These are phyloP conservation scores for Boletus huronensis DNA, from an alignment of 768 basidiomycete species.

Conservation along the genomic window DNA sequence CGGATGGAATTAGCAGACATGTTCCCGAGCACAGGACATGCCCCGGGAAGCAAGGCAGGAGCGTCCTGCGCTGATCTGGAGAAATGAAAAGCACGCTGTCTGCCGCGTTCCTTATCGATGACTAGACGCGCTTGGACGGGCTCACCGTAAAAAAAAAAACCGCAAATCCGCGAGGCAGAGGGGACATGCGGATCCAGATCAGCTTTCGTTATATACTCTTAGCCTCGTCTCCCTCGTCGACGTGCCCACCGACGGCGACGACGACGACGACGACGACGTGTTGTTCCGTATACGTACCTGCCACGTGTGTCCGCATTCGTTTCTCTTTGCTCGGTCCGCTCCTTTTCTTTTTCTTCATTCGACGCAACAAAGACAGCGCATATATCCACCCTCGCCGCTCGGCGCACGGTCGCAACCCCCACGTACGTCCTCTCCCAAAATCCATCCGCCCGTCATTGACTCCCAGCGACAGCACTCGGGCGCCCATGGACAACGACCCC, in stretches of 20 bases:
- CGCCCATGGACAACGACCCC: conserved; percentile 35
- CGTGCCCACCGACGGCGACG: conserved; percentile 1
- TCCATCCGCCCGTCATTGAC: neutral
- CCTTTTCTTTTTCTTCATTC: neutral
- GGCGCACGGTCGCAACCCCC: conserved; percentile 3
- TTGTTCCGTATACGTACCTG: neutral
- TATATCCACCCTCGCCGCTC: conserved; percentile 8
- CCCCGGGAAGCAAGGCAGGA: conserved; percentile 20
- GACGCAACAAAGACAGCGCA: conserved; percentile 9
- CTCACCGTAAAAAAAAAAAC: conserved; percentile 9
- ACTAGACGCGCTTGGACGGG: conserved; percentile 6
- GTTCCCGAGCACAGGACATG: conserved; percentile 19
- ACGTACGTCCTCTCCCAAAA: conserved; percentile 1
- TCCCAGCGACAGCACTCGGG: conserved; percentile 4
- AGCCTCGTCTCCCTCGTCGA: neutral
- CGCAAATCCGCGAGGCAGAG: conserved; percentile 27
- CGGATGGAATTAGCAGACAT: conserved; percentile 15
- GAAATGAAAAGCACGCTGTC: conserved; percentile 30
- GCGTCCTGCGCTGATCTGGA: conserved; percentile 25
- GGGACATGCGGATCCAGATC: conserved; percentile 26
- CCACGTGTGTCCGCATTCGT: conserved; percentile 17
- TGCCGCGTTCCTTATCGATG: conserved; percentile 27
- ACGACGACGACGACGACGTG: neutral
- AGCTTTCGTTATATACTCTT: conserved; percentile 13
- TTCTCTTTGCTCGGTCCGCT: conserved; percentile 7